phyloP scores from a whole-genome alignment of 371 early-diverging fungal species.

The Furculomyces boomerangus region DNA sequence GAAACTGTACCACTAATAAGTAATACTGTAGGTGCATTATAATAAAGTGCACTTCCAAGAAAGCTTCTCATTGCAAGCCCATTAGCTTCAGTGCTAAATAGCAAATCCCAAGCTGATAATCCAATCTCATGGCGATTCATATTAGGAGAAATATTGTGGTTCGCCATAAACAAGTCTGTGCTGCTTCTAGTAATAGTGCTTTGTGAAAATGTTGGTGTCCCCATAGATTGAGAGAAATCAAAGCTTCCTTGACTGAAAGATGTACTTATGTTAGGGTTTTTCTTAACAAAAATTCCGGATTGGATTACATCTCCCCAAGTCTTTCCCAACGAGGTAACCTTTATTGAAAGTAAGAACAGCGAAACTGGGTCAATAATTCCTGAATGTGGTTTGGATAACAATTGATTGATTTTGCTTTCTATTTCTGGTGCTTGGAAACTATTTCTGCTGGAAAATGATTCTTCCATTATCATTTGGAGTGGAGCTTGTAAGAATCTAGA shows the following conservation, averaged over 20 bases:
- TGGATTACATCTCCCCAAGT: background rate
- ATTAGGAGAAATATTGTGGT: background rate
- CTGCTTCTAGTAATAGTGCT: background rate
- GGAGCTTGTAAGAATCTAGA: background rate
- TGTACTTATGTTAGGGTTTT: background rate
- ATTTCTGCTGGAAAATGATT: background rate
- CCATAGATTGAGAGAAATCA: background rate
- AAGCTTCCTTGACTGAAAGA: background rate
- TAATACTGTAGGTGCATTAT: background rate
- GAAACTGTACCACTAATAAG: background rate
- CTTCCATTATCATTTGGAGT: background rate
- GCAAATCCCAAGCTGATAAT: background rate
- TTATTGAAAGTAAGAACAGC: background rate
- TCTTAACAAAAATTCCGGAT: background rate
- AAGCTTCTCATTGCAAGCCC: background rate
- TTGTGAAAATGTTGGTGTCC: background rate
- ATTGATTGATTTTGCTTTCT: background rate
- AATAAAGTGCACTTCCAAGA: background rate
- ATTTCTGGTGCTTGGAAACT: background rate
- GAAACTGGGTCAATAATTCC: background rate
- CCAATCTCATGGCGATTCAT: background rate
- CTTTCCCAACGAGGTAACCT: background rate
- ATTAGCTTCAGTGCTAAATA: background rate
- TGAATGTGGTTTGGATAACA: background rate
- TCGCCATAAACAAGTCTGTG: no score